phyloP scores from a whole-genome alignment of 2,329 filamentous ascomycete genomes.

The Hypoxylon sp. region DNA sequence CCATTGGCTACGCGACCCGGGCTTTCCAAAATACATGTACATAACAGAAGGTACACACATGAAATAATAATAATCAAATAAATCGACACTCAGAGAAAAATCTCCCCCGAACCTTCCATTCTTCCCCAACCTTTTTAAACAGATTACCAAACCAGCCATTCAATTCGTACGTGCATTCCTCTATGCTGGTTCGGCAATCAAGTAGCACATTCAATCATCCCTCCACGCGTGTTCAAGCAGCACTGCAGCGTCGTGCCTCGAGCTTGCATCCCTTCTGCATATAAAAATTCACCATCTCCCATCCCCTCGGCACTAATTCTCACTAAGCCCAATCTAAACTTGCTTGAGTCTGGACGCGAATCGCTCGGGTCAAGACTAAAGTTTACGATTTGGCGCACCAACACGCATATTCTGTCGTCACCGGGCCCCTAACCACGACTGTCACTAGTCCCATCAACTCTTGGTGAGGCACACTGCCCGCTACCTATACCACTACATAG shows the following conservation, averaged over 20 bases:
- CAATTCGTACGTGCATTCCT: slow-evolving; percentile 44
- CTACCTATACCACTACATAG: slow-evolving; percentile 20
- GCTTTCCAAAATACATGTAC: slow-evolving; percentile 24
- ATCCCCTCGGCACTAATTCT: slow-evolving; percentile 51
- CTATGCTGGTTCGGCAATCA: slow-evolving; percentile 46
- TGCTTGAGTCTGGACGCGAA: slow-evolving; percentile 43
- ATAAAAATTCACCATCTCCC: slow-evolving; percentile 50
- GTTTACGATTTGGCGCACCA: slow-evolving; percentile 41
- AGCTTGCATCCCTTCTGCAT: slow-evolving; percentile 50
- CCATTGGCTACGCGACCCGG: slow-evolving; percentile 36
- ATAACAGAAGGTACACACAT: slow-evolving; percentile 24
- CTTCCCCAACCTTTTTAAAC: slow-evolving; percentile 42
- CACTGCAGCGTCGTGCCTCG: slow-evolving; percentile 49
- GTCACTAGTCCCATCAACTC: slow-evolving; percentile 36
- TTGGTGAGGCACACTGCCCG: slow-evolving; percentile 36
- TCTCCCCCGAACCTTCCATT: slow-evolving; percentile 43
- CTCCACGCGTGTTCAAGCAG: slow-evolving; percentile 44
- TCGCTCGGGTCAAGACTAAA: slow-evolving; percentile 43
- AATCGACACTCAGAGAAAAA: slow-evolving; percentile 33
- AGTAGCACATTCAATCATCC: slow-evolving; percentile 45
- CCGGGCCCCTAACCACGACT: slow-evolving; percentile 37
- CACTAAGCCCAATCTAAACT: slow-evolving; percentile 52
- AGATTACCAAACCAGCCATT: slow-evolving; percentile 44
- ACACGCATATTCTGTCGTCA: slow-evolving; percentile 46
- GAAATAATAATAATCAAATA: slow-evolving; percentile 41